These are phyloP conservation scores for Mucor velutinosus DNA, from an alignment of 371 early-diverging fungal species.

Conservation along the genomic window DNA sequence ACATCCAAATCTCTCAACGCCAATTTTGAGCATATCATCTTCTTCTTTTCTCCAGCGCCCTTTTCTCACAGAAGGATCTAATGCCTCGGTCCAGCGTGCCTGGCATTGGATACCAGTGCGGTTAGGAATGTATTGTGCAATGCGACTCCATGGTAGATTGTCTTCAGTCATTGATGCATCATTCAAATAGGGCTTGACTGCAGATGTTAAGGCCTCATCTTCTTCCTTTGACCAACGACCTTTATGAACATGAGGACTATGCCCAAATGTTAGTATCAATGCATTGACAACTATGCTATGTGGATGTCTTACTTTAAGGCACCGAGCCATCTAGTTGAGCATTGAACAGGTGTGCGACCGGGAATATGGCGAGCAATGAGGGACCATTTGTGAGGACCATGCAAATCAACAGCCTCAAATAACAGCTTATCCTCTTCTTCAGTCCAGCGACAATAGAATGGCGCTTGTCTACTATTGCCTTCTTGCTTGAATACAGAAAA, in stretches of 20 bases:
- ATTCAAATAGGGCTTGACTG: constrained; percentile 28
- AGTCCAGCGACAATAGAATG: constrained; percentile 33
- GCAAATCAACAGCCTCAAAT: constrained; percentile 25
- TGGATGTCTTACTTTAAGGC: constrained; percentile 43
- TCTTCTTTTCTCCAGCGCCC: constrained; percentile 63
- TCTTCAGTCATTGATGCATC: constrained; percentile 16
- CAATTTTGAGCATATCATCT: constrained; percentile 48
- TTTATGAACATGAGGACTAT: constrained; percentile 46
- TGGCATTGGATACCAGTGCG: constrained; percentile 56
- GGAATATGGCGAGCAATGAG: constrained; percentile 49
- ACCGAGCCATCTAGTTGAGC: constrained; percentile 54
- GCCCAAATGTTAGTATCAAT: not conserved
- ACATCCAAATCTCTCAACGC: constrained; percentile 44
- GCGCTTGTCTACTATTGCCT: constrained; percentile 1
- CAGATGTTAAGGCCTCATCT: constrained; percentile 45
- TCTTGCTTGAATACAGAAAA: constrained; percentile 27
- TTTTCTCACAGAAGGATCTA: constrained; percentile 61
- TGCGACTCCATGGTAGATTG: constrained; percentile 48
- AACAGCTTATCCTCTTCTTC: constrained; percentile 27
- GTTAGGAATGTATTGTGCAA: constrained; percentile 45
- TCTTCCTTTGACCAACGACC: constrained; percentile 62
- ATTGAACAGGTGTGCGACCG: constrained; percentile 55
- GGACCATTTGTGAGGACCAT: constrained; percentile 52
- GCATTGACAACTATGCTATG: not conserved
- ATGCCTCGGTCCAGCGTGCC: constrained; percentile 66